Percentiles rank a stretch among this genome's conserved stretches.
Evolutionary conservation across 192 early-diverging fungal genomes (phyloP).

Genomic region (Chytriomyces confervae): DNA sequence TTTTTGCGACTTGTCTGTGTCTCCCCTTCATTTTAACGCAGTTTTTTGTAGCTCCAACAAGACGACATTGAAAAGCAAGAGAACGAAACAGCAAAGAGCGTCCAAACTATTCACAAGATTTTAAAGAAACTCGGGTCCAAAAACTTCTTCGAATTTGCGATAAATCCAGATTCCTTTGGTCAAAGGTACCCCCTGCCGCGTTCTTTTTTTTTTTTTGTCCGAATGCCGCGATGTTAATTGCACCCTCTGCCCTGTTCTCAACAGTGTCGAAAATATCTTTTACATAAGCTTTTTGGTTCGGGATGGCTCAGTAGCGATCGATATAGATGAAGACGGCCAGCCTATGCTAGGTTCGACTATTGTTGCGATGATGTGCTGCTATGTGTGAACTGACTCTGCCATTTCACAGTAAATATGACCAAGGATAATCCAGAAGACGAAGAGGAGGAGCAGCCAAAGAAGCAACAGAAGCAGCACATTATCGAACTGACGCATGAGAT

Average conservation of each 20-base stretch:
- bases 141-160: constrained; percentile 79
- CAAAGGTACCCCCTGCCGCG: constrained; percentile 62
- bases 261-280: constrained; percentile 89
- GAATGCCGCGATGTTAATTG: neutral
- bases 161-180: constrained; percentile 88
- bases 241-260: neutral
- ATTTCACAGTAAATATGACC: neutral
- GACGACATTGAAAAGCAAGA: constrained; percentile 77
- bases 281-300: constrained; percentile 95
- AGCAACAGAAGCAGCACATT: constrained; percentile 30
- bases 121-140: constrained; percentile 58
- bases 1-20: neutral
- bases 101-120: constrained; percentile 69
- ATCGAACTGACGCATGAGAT: constrained; percentile 17
- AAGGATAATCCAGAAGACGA: neutral
- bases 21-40: neutral
- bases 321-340: constrained; percentile 60
- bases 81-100: constrained; percentile 86
- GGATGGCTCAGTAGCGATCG: constrained; percentile 79
- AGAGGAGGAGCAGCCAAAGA: neutral
- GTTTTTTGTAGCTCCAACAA: constrained; percentile 58
- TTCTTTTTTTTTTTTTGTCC: neutral
- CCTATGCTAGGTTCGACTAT: constrained; percentile 11
- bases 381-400: neutral
- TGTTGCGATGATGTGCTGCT: neutral